Evolutionary conservation across 1,139 yeast genomes (phyloP).

Genomic region (Sugiyamaella neomexicana): DNA sequence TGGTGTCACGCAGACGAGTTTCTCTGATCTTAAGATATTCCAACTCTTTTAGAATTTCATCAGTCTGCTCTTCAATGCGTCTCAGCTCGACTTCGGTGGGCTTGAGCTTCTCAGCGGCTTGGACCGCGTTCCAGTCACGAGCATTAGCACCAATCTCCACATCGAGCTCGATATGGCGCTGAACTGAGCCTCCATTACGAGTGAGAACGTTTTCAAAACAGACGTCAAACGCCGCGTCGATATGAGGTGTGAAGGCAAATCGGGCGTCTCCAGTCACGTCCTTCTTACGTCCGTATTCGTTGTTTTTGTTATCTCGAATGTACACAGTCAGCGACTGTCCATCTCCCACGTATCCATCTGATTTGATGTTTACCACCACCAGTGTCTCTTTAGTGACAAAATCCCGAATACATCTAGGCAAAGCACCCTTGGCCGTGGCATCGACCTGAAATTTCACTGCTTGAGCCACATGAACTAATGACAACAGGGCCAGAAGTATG

Average conservation of each 20-base stretch:
- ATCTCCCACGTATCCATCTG: slow-evolving; percentile 76
- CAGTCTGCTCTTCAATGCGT: slow-evolving; percentile 76
- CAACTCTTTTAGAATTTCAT: slow-evolving; percentile 74
- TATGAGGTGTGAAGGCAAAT: slow-evolving; percentile 81
- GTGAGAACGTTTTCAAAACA: slow-evolving; percentile 73
- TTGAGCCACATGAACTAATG: slow-evolving; percentile 22
- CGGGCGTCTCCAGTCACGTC: slow-evolving; percentile 59
- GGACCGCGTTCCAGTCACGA: slow-evolving; percentile 95
- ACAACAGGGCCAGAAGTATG: slow-evolving; percentile 1
- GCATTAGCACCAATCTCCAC: slow-evolving; percentile 96
- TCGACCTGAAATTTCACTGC: slow-evolving; percentile 41
- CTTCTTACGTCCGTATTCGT: slow-evolving; percentile 43
- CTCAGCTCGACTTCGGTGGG: slow-evolving; percentile 90
- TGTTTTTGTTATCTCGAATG: slow-evolving; percentile 43
- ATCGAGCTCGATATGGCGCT: slow-evolving; percentile 72
- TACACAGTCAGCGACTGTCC: slow-evolving; percentile 63
- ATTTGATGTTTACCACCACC: slow-evolving; percentile 69
- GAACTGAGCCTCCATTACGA: slow-evolving; percentile 32
- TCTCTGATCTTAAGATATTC: slow-evolving; percentile 85
- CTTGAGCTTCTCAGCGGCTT: slow-evolving; percentile 87
- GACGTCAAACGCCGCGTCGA: slow-evolving; percentile 82
- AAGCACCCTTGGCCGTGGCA: slow-evolving; percentile 35
- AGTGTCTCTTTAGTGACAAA: slow-evolving; percentile 80
- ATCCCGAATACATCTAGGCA: slow-evolving; percentile 79
- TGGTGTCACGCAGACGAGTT: slow-evolving; percentile 90